Conservation (phyloP, 257 asterid species). For the Oldenlandia corymbosa region DNA sequence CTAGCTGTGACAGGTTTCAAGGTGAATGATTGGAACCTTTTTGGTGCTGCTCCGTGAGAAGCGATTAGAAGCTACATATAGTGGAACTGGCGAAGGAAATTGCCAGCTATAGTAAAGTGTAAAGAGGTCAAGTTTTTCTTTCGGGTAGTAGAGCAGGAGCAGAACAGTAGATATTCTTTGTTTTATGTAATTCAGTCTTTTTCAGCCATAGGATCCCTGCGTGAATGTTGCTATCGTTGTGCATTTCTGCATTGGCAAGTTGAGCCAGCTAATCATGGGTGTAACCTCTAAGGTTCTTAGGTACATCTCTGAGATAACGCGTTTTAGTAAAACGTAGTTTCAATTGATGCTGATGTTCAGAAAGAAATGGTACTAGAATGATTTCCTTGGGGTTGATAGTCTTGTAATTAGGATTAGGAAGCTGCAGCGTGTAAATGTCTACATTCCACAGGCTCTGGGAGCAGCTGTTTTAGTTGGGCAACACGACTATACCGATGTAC, state of each 20-base stretch:
- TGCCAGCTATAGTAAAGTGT: background rate
- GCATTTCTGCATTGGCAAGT: background rate
- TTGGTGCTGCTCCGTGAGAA: slow-evolving; percentile 43
- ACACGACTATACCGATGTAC: no score
- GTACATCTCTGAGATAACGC: background rate
- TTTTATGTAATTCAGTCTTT: background rate
- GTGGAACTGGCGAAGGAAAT: background rate
- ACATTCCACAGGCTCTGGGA: no score
- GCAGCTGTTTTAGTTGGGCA: no score
- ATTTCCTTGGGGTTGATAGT: no score
- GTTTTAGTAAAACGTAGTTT: no score
- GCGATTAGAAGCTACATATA: background rate
- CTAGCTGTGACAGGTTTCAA: slow-evolving; percentile 65
- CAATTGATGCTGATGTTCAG: no score
- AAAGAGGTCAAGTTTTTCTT: background rate
- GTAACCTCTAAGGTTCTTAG: background rate
- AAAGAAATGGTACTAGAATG: no score
- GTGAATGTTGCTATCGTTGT: background rate
- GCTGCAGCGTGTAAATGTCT: no score
- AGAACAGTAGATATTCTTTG: background rate
- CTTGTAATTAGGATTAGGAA: no score
- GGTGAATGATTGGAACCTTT: slow-evolving; percentile 77
- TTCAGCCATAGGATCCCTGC: no score
- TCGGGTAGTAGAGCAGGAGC: background rate
- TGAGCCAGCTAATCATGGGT: background rate